Base-by-base conservation (phyloP, 345 rosid species). In the Alliaria petiolata region DNA sequence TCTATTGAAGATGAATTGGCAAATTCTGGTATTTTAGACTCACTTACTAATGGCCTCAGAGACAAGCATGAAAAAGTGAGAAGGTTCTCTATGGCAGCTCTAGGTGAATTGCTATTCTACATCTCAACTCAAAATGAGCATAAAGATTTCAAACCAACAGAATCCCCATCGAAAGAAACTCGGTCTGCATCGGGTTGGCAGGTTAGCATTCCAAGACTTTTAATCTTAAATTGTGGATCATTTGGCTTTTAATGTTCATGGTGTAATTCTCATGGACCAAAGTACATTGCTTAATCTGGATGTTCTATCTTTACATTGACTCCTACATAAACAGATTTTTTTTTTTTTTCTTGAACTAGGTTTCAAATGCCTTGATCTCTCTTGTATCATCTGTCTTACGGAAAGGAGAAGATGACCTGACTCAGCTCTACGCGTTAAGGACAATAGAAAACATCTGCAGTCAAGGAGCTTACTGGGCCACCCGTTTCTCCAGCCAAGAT, bases 321-420 rank as follows among this genome's bases (percentile, higher is more conserved):
- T 61, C 39, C 53, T 62, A 39, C 38, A 42, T 38, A 67, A 46
- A 34, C 15, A 49, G 50, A 33, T 66, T 58, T 44, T 50, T 65
- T 43, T 45, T n/a, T 70, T 65, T 50, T 14, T 35, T 56, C 55
- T 49, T 76, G 50, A 74, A 35, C 42, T 83, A 95, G 99, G 95
- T 95, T 79, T 82, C 96, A 66, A 95, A 95, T 85, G 88, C 98
- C 54, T 78, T 91, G 82, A 88, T 95, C 79, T 89, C 97, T 60
- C 81, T 91, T 55, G 96, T 91, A 17, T 85, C 98, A 55, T 88
- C 99, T 36, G 82, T 88, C 75, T 78, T 95, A 70, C 88, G 98
- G n/a, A 95, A 89, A 83, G 99, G 99, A 79, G 95, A 95, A 84
- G 99, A 95, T 68, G 95, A 84, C 77, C 81, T 91, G 79, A 88